These are phyloP conservation scores for Xylariaceae sp. DNA, from an alignment of 2,329 filamentous ascomycete species.

Conservation along the genomic window DNA sequence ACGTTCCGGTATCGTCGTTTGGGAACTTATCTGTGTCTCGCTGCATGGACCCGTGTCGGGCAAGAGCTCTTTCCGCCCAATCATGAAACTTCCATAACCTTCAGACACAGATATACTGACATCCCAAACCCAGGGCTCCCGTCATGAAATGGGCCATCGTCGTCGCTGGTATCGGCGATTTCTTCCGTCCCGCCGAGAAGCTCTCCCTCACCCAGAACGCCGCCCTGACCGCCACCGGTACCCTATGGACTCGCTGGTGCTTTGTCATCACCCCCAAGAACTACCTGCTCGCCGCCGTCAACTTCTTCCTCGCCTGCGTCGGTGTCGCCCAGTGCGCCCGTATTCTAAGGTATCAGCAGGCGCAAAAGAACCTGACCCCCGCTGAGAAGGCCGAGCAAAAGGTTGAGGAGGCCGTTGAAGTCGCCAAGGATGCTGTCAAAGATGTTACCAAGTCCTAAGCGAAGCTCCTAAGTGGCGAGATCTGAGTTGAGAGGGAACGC, in stretches of 20 bases:
- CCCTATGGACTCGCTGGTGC: slow-evolving; percentile 99
- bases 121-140: slow-evolving; percentile 63
- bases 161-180: slow-evolving; percentile 86
- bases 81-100: neutral
- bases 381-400: neutral
- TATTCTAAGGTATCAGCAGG: slow-evolving; percentile 64
- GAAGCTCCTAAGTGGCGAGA: too few relatives aligned
- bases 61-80: too few relatives aligned
- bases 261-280: slow-evolving; percentile 94
- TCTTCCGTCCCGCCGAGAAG: slow-evolving; percentile 84
- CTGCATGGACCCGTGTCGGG: too few relatives aligned
- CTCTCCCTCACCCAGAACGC: slow-evolving; percentile 90
- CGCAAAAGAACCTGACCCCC: slow-evolving; percentile 46
- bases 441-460: too few relatives aligned
- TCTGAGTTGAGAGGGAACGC: too few relatives aligned
- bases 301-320: slow-evolving; percentile 93
- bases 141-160: slow-evolving; percentile 98
- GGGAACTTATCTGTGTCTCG: too few relatives aligned
- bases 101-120: neutral
- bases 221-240: slow-evolving; percentile 82
- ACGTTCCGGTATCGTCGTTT: too few relatives aligned
- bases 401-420: slow-evolving; percentile 4
- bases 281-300: slow-evolving; percentile 89
- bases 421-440: slow-evolving; percentile 5
- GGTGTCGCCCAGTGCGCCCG: slow-evolving; percentile 77